phyloP scores from a whole-genome alignment of 305 asterid species.

The Solanum hybrid region DNA sequence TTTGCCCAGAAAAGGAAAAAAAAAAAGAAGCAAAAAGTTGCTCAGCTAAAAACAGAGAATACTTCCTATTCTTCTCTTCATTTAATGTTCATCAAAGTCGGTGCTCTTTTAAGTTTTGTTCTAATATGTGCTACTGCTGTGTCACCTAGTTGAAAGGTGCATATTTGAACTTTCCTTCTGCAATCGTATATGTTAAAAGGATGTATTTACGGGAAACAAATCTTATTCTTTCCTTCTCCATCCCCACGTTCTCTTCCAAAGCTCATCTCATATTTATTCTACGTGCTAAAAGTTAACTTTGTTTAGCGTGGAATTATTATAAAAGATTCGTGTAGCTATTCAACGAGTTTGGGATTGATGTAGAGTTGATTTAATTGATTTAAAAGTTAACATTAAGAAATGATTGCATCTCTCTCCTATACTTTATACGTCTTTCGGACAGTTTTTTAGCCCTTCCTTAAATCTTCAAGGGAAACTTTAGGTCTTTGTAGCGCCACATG shows the following conservation, averaged over 20 bases:
- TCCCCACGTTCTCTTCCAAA: neutral
- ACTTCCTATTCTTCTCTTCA: neutral
- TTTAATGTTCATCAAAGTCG: neutral
- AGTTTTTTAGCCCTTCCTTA: neutral
- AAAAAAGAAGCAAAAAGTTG: neutral
- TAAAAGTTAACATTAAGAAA: neutral
- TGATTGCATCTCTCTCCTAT: neutral
- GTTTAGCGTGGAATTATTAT: neutral
- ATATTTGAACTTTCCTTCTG: neutral
- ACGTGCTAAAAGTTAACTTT: neutral
- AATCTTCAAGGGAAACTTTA: neutral
- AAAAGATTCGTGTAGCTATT: neutral
- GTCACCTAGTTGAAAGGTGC: neutral
- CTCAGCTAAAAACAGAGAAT: neutral
- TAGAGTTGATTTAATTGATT: neutral
- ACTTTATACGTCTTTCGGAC: neutral
- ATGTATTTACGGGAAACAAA: neutral
- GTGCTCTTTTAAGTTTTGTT: neutral
- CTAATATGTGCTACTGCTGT: neutral
- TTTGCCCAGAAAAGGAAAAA: neutral
- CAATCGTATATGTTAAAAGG: neutral
- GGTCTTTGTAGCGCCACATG: neutral
- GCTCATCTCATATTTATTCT: neutral
- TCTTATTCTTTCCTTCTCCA: neutral
- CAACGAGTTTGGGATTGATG: neutral